A percentile compares a stretch with the other conserved stretches of the same genome.
These are phyloP conservation scores for Seiridium unicorne DNA, from an alignment of 2,329 filamentous ascomycete species.

Conservation along the genomic window DNA sequence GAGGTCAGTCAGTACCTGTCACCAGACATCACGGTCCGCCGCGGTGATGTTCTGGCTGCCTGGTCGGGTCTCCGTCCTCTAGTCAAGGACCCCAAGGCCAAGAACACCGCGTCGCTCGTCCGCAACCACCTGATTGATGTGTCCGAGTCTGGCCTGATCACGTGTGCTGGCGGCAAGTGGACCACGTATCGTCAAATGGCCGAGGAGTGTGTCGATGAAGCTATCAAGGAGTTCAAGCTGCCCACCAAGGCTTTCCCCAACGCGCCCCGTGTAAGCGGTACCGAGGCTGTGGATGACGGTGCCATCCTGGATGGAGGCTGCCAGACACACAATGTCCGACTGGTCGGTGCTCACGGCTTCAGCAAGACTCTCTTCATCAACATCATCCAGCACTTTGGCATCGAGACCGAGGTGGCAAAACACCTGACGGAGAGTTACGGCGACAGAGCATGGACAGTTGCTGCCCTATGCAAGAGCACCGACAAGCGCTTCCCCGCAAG, in stretches of 20 bases:
- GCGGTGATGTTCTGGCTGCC: conserved; percentile 83
- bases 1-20: conserved; percentile 81
- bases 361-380: conserved; percentile 92
- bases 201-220: conserved; percentile 82
- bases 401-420: conserved; percentile 89
- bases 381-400: conserved; percentile 86
- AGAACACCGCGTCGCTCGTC: conserved; percentile 83
- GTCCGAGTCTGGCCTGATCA: conserved; percentile 77
- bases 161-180: conserved; percentile 88
- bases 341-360: conserved; percentile 83
- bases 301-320: conserved; percentile 65
- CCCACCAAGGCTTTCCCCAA: conserved; percentile 54
- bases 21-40: conserved; percentile 80
- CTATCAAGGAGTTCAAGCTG: conserved; percentile 67
- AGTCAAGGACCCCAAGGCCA: conserved; percentile 81
- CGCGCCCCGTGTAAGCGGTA: conserved; percentile 67
- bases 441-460: conserved; percentile 89
- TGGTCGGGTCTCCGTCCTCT: conserved; percentile 88
- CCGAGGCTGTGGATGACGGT: conserved; percentile 67
- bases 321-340: conserved; percentile 78
- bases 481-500: conserved; percentile 78
- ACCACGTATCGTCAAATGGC: conserved; percentile 93
- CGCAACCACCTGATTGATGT: conserved; percentile 82
- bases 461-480: conserved; percentile 74
- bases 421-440: conserved; percentile 87